Evolutionary conservation across 148 eudicot genomes (phyloP), one percentile per base, ranked within the genome.

Genomic region (Camellia lanceoleosa): DNA sequence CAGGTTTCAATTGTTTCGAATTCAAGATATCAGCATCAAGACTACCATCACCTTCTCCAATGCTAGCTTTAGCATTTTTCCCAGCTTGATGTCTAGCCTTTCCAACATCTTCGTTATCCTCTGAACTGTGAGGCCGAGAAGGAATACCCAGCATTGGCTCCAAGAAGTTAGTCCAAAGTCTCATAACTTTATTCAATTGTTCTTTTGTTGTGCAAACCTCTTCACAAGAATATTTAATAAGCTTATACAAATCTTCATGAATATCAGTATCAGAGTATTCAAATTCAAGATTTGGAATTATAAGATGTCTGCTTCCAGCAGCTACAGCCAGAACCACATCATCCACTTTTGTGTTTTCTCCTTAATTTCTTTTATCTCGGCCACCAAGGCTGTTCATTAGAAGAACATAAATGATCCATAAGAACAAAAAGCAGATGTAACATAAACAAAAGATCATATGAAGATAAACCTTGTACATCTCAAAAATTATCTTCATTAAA

Each of bases 281-380:
- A 80, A 87, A 88, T 60, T 84, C 89, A 9, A 89, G 83, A 88
- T 95, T 85, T 59, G 97, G 91, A 77, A 82, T 69, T 63, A 89
- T 81, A 54, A 88, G 88, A 75, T 93, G 88, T 84, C 86, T 90
- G 82, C 88, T 90, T 82, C 94, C 93, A 82, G 93, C 93, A 78
- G 92, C 91, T 78, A 91, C 87, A 49, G 87, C 89, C 72, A 89
- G 87, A 77, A 95, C 88, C 79, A 88, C 79, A 68, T 83, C 90
- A 84, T 93, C 97, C 83, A 90, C 94, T 80, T 89, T 85, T 87
- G 91, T 79, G 77, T 82, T 74, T 87, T 88, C 81, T 91, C 97
- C 88, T 95, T 92, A 7, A 88, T 85, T 81, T 93, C 97, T 85
- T 86, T 95, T 58, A 93, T 92, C 87, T 95, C 97, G 4, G 92